phyloP scores from a whole-genome alignment of 2,329 filamentous ascomycete species.

The Colletotrichum lindemuthianum region DNA sequence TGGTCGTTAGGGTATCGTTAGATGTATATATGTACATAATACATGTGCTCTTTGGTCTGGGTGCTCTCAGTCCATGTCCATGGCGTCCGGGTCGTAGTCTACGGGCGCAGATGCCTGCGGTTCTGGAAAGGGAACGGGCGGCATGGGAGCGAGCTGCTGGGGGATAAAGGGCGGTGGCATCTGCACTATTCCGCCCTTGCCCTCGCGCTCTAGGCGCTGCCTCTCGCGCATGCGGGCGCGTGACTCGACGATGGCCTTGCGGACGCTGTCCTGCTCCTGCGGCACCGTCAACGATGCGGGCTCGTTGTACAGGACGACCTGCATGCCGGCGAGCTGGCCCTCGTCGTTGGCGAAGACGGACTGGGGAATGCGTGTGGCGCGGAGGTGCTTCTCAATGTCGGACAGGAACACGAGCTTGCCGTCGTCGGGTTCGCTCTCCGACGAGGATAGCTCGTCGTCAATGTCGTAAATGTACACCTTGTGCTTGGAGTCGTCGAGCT shows the following conservation, averaged over 20 bases:
- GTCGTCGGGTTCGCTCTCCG: constrained; percentile 66
- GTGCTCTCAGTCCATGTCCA: constrained; percentile 70
- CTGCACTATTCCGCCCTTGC: constrained; percentile 31
- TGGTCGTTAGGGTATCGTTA: constrained; percentile 20
- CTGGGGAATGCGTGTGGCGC: constrained; percentile 74
- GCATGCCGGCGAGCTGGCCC: constrained; percentile 67
- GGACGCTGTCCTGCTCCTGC: constrained; percentile 78
- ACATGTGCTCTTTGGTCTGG: constrained; percentile 37
- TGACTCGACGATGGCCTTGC: constrained; percentile 85
- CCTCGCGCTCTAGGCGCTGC: constrained; percentile 51
- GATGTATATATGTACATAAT: constrained; percentile 3
- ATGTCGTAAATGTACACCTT: constrained; percentile 92
- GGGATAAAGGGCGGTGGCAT: constrained; percentile 34
- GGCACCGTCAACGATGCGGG: constrained; percentile 81
- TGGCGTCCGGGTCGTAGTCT: constrained; percentile 67
- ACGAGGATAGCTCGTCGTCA: constrained; percentile 80
- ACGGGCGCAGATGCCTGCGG: neutral
- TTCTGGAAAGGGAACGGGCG: constrained; percentile 25
- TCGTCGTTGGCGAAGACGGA: constrained; percentile 69
- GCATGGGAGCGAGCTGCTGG: constrained; percentile 16
- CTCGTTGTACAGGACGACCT: constrained; percentile 87
- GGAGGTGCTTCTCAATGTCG: constrained; percentile 85
- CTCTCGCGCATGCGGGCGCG: constrained; percentile 72
- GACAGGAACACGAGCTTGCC: constrained; percentile 81
- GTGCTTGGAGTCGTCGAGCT: constrained; percentile 85